These are phyloP conservation scores for Solanum dulcamara DNA, from an alignment of 257 asterid genomes.

Conservation along the genomic window DNA sequence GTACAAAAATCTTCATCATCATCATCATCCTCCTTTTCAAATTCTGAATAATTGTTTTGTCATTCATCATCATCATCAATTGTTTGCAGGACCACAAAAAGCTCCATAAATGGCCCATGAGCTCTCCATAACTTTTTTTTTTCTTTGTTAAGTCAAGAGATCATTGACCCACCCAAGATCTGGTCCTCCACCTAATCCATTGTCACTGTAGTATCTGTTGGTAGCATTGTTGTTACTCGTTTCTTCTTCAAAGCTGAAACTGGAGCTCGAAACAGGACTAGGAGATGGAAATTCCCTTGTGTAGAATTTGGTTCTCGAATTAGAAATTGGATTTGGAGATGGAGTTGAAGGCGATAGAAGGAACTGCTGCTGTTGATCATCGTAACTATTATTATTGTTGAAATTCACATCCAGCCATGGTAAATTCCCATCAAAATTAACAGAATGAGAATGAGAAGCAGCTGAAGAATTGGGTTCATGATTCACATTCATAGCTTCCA, in stretches of 20 bases:
- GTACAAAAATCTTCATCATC: constrained; percentile 14
- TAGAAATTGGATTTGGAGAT: constrained; percentile 11
- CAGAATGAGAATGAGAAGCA: neutral
- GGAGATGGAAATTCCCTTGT: constrained; percentile 12
- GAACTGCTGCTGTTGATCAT: constrained; percentile 48
- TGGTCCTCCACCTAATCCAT: constrained; percentile 61
- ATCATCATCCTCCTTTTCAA: neutral
- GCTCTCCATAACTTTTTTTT: neutral
- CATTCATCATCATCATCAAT: neutral
- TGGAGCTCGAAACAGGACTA: neutral
- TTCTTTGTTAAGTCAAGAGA: constrained; percentile 47
- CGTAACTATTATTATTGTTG: constrained; percentile 1
- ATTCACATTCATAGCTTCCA: constrained; percentile 49
- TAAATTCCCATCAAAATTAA: neutral
- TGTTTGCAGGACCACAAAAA: neutral
- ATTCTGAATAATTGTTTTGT: neutral
- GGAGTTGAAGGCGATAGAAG: constrained; percentile 56
- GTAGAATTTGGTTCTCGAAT: constrained; percentile 10
- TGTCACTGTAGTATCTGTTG: constrained; percentile 15
- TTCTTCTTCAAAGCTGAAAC: constrained; percentile 34
- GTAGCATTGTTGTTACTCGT: neutral
- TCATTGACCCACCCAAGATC: constrained; percentile 96
- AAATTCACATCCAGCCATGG: constrained; percentile 49
- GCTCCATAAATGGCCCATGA: neutral
- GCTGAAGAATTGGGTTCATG: neutral